These are phyloP conservation scores for Paraconiothyrium sp. DNA, from an alignment of 2,329 filamentous ascomycete species.

Conservation along the genomic window DNA sequence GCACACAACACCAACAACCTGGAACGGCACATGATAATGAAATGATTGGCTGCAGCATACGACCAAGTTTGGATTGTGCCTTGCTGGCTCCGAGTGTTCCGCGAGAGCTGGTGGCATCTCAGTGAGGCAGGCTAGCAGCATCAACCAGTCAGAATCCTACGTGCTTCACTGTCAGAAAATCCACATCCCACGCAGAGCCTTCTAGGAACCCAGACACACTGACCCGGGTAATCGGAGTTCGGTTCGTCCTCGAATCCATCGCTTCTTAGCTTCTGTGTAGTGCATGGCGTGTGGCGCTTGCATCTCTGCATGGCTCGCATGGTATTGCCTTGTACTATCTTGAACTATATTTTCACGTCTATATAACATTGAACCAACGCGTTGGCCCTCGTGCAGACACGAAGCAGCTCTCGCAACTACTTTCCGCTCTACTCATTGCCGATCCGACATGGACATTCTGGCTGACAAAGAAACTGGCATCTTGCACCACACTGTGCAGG, in stretches of 20 bases:
- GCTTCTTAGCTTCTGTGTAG: not conserved
- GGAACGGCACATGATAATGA: too few relatives aligned
- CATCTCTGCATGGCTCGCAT: not conserved
- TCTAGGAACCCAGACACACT: not conserved
- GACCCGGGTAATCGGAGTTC: slow-evolving; percentile 3
- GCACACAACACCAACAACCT: too few relatives aligned
- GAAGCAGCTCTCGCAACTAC: slow-evolving; percentile 3
- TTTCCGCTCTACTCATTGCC: not conserved
- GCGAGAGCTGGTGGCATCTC: not conserved
- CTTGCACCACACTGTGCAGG: slow-evolving; percentile 5
- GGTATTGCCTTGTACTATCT: slow-evolving; percentile 3
- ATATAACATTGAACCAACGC: slow-evolving; percentile 4
- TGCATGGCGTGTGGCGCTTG: slow-evolving; percentile 1
- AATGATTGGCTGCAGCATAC: too few relatives aligned
- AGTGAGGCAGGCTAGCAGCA: not conserved
- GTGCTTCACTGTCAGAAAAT: not conserved
- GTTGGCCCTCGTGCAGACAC: not conserved
- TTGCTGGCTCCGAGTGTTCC: not conserved
- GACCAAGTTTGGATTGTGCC: too few relatives aligned
- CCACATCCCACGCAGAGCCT: not conserved
- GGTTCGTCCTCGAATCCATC: not conserved
- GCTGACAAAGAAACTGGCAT: slow-evolving; percentile 6
- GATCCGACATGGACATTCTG: not conserved
- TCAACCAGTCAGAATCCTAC: slow-evolving; percentile 1
- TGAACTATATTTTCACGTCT: not conserved